Evolutionary conservation across 768 basidiomycete genomes (phyloP).

Genomic region (Suillus clintonianus): DNA sequence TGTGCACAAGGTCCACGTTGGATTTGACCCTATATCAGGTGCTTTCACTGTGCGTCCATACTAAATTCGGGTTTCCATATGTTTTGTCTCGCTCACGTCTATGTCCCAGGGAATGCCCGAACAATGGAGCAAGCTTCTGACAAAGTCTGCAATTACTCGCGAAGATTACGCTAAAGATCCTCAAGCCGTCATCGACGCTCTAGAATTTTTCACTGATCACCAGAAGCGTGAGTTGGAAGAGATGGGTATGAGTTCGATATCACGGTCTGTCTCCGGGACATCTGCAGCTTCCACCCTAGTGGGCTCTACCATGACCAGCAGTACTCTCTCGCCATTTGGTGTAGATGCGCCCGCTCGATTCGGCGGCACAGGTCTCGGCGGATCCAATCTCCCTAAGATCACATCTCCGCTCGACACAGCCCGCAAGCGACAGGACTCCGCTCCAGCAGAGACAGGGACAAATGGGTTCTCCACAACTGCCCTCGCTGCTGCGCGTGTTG

Average conservation of each 20-base stretch:
- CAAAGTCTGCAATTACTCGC: conserved; percentile 94
- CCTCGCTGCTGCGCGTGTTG: conserved; percentile 57
- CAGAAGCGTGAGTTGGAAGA: conserved; percentile 93
- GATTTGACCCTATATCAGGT: conserved; percentile 91
- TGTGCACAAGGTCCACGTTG: conserved; percentile 98
- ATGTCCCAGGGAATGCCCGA: conserved; percentile 83
- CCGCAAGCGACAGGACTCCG: conserved; percentile 51
- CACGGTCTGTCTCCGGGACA: conserved; percentile 21
- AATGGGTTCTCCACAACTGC: conserved; percentile 44
- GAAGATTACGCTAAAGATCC: conserved; percentile 98
- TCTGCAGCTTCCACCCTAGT: conserved; percentile 34
- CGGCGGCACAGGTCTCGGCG: conserved; percentile 91
- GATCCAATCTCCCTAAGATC: conserved; percentile 51
- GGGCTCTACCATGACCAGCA: conserved; percentile 27
- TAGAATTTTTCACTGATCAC: conserved; percentile 98
- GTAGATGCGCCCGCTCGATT: conserved; percentile 71
- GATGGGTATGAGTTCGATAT: conserved; percentile 33
- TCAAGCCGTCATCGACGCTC: conserved; percentile 94
- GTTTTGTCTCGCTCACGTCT: background rate
- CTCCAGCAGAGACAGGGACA: conserved; percentile 35
- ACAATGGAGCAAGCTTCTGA: conserved; percentile 96
- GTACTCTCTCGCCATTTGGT: conserved; percentile 34
- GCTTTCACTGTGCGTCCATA: conserved; percentile 80
- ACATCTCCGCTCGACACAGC: conserved; percentile 33
- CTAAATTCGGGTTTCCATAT: background rate